phyloP scores from a whole-genome alignment of 1,139 yeast species.

The Groenewaldozyma auringiensis region DNA sequence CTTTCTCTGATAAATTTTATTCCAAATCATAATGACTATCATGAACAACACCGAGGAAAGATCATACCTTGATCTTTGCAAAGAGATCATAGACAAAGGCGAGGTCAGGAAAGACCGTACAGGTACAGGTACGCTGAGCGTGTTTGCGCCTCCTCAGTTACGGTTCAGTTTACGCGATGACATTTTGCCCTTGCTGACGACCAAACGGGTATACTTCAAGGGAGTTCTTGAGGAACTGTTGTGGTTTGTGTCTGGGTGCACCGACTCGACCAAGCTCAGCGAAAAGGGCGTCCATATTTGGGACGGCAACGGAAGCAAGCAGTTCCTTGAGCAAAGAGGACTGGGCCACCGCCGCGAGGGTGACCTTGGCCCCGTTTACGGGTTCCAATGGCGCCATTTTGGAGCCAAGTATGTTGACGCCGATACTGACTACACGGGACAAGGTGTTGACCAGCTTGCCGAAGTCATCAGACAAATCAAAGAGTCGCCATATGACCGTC shows the following conservation, averaged over 20 bases:
- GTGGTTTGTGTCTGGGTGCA: conserved; percentile 88
- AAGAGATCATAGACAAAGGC: conserved; percentile 68
- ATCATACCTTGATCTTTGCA: conserved; percentile 78
- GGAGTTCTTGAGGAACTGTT: conserved; percentile 83
- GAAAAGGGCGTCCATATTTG: conserved; percentile 89
- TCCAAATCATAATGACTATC: conserved; percentile 5
- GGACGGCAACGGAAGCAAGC: conserved; percentile 99
- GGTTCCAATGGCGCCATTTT: conserved; percentile 98
- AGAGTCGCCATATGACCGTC: conserved; percentile 85
- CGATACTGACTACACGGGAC: conserved; percentile 75
- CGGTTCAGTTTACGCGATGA: conserved; percentile 71
- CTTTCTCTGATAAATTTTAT: not conserved
- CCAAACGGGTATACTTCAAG: conserved; percentile 83
- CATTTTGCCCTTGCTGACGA: conserved; percentile 78
- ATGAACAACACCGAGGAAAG: conserved; percentile 53
- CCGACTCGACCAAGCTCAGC: conserved; percentile 72
- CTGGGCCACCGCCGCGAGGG: conserved; percentile 77
- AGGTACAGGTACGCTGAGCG: conserved; percentile 87
- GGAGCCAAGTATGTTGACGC: conserved; percentile 88
- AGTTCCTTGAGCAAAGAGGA: conserved; percentile 78
- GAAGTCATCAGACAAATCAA: conserved; percentile 73
- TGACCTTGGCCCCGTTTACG: conserved; percentile 96
- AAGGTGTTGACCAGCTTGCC: conserved; percentile 85
- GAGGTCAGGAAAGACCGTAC: conserved; percentile 92
- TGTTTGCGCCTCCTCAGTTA: conserved; percentile 94